Evolutionary conservation across 345 rosid species (phyloP).

Genomic region (Isatis tinctoria): DNA sequence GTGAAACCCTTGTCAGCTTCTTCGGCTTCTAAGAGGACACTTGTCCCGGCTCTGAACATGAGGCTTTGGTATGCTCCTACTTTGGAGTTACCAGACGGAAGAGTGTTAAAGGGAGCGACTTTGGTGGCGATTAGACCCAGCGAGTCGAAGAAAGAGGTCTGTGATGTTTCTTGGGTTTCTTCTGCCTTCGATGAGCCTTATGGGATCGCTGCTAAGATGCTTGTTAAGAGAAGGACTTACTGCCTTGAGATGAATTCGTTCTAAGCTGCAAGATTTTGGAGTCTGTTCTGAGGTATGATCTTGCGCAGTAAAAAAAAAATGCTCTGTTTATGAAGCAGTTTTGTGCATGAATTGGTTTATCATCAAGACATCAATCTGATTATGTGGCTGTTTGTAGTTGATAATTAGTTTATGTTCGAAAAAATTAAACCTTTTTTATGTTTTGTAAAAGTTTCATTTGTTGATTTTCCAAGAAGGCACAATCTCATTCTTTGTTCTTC

Average conservation of each 20-base stretch:
- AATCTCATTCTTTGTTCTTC: not conserved
- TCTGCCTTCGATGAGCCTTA: slow-evolving; percentile 77
- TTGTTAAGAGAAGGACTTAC: slow-evolving; percentile 87
- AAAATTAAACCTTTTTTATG: not conserved
- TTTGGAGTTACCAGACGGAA: slow-evolving; percentile 77
- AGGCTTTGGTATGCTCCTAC: slow-evolving; percentile 93
- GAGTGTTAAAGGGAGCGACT: slow-evolving; percentile 81
- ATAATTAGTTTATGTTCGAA: not conserved
- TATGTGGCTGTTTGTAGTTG: not conserved
- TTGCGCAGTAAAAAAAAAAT: not conserved
- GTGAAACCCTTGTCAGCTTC: slow-evolving; percentile 91
- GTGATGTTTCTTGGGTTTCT: slow-evolving; percentile 79
- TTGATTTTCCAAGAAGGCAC: not conserved
- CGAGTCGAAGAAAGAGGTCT: slow-evolving; percentile 61
- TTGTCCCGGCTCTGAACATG: slow-evolving; percentile 93
- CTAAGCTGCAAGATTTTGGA: slow-evolving; percentile 16
- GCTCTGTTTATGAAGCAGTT: not conserved
- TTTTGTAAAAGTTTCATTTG: not conserved
- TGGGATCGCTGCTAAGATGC: slow-evolving; percentile 88
- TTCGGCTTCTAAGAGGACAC: slow-evolving; percentile 91
- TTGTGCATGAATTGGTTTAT: not conserved
- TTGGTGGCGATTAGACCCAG: slow-evolving; percentile 92
- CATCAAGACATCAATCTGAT: not conserved
- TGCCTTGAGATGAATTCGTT: slow-evolving; percentile 99
- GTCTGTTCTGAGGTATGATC: slow-evolving; percentile 16